Base-by-base conservation (phyloP, 108 stramenopile species). In the Cyclotella cryptica region DNA sequence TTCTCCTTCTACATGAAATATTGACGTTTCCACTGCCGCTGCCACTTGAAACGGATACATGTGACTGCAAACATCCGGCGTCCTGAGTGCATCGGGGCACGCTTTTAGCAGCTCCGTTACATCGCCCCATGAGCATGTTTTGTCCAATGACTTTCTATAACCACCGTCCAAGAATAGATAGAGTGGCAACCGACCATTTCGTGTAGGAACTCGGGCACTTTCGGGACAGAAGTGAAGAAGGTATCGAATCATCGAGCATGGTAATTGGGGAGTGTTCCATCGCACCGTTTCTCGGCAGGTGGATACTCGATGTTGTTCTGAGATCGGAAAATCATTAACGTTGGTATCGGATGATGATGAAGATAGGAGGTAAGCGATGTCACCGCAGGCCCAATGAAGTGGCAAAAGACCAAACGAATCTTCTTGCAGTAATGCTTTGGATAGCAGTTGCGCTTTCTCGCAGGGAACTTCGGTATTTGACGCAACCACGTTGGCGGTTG, bases 351-450 rank as follows among this genome's bases (percentile, higher is more conserved):
- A 15, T 1, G 3, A 0, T 30, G 17, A 26, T 21, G 60, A 65
- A 41, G 61, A 17, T 24, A 65, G 13, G 3, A 62, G 47, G 24
- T 22, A 5, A 14, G 49, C 42, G 21, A 58, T 61, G 51, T 73
- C 57, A 12, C 67, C 55, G 46, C 78, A 79, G 15, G 66, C 72
- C 79, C 49, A 68, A 52, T 80, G 79, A 12, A 80, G 79, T 4
- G 79, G 79, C 66, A 73, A 67, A 61, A 73, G 49, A 27, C 72
- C 79, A 55, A 42, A 47, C 21, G n/a, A 71, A 54, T 73, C 51
- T 69, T 51, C 59, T 80, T 72, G 41, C n/a, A 44, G 49, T 21
- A 73, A 18, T 29, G 47, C 51, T 27, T 46, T 14, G 18, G 14
- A 15, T 63, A 13, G 9, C 47, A 15, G 24, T 6, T 14, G 21